Evolutionary conservation across 2,329 filamentous ascomycete species (phyloP), one percentile per base, ranked within the genome.

Genomic region (Colletotrichum aenigma): DNA sequence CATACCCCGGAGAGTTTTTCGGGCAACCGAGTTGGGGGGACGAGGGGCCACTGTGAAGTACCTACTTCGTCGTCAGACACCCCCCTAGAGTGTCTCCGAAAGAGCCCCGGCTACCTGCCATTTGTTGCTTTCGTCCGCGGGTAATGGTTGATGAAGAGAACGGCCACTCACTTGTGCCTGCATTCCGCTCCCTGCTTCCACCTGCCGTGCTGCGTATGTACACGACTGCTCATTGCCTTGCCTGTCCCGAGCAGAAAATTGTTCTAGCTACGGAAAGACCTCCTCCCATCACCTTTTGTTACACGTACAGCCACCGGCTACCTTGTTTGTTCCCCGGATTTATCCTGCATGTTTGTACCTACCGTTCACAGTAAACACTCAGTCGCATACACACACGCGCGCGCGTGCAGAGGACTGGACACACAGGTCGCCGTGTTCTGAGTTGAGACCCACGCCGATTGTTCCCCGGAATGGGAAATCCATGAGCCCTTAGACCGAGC

Each of bases 401-500:
- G 12, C 34, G 36, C 61, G 36, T 34, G 15, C 32, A 36, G 32
- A 65, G 18, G 24, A 62, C 26, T 30, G 30, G 13, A 62, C 60
- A 62, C 24, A 58, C 21, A 28, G 36, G 34, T 43, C 61, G 61
- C 21, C n/a, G 21, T 43, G 43, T n/a, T 52, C 28, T 8, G 34
- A 60, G 32, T 9, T n/a, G 24, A 60, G 74, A 68, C 74, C 74
- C 70, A 76, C 74, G 70, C 70, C 70, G 74, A 61, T 69, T 68
- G 48, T 58, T 76, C 74, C 68, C 70, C 70, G 74, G 64, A 74
- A 76, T 38, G 70, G 74, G 74, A 64, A 69, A 67, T 65, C 70
- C 74, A 65, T 76, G 58, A 74, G 56, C 62, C 64, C 73, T 73
- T 65, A 67, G 70, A 38, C 67, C 26, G 65, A 76, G 70, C 74